Conservation (phyloP, 177 flowering plant species). For the Tripterygium wilfordii region DNA sequence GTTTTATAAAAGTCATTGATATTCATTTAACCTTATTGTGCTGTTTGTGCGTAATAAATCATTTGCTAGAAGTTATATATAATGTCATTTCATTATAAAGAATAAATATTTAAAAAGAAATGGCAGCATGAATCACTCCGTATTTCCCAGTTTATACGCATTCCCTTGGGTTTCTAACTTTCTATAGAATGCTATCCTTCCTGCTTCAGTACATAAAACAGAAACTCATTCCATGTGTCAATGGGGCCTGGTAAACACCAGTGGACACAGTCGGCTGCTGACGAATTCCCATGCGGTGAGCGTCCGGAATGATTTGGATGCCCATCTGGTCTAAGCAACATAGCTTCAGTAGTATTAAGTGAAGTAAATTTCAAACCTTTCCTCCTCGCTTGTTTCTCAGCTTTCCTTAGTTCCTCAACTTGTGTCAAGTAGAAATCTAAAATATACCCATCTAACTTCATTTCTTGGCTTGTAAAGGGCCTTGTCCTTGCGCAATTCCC, state of each 20-base stretch:
- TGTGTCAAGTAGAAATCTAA: conserved; percentile 28
- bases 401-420: conserved; percentile 35
- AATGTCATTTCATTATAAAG: neutral
- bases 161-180: no score
- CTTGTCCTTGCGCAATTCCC: conserved; percentile 39
- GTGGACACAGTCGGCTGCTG: conserved; percentile 42
- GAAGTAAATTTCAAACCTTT: conserved; percentile 27
- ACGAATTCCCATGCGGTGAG: conserved; percentile 14
- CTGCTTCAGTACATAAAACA: conserved; percentile 36
- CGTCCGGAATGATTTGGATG: conserved; percentile 42
- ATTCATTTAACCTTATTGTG: no score
- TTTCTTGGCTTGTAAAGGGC: conserved; percentile 30
- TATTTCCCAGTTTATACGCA: neutral
- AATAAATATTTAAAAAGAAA: no score
- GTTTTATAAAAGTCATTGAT: no score
- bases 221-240: conserved; percentile 53
- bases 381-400: conserved; percentile 21
- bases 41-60: no score
- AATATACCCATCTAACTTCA: conserved; percentile 10
- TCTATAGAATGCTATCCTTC: neutral
- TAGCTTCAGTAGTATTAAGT: conserved; percentile 32
- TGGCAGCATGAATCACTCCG: no score
- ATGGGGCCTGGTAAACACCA: conserved; percentile 64
- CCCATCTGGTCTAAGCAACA: conserved; percentile 59
- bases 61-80: no score